Conservation (phyloP, 2,329 filamentous ascomycete species). For the Juglanconis juglandina region DNA sequence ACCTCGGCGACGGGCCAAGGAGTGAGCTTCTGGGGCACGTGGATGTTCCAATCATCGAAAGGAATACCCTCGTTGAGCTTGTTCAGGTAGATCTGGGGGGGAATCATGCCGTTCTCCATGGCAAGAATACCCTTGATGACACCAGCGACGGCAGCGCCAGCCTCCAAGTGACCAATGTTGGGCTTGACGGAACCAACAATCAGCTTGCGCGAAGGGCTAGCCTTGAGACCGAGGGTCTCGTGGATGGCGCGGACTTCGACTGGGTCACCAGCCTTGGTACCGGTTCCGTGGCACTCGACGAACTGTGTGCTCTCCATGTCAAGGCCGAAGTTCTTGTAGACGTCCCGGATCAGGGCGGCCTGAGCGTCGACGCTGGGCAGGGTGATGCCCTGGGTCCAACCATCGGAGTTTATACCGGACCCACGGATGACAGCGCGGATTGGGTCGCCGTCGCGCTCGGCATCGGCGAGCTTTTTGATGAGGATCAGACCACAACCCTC, state of each 20-base stretch:
- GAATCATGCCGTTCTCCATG: conserved; percentile 37
- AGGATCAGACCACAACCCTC: conserved; percentile 56
- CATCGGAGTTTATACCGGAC: conserved; percentile 53
- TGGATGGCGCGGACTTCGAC: conserved; percentile 31
- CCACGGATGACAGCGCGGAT: conserved; percentile 50
- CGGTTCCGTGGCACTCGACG: conserved; percentile 34
- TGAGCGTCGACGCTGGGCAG: conserved; percentile 29
- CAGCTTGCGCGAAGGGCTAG: conserved; percentile 5
- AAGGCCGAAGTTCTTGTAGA: conserved; percentile 24
- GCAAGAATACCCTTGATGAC: conserved; percentile 44
- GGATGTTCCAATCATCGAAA: conserved; percentile 12
- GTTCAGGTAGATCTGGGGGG: conserved; percentile 36
- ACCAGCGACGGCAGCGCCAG: conserved; percentile 38
- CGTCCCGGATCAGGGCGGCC: conserved; percentile 29
- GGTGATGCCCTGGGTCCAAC: conserved; percentile 42
- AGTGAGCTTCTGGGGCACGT: conserved; percentile 10
- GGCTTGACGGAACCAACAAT: conserved; percentile 33
- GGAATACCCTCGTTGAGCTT: conserved; percentile 14
- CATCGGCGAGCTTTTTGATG: conserved; percentile 54
- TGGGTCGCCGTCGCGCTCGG: conserved; percentile 53
- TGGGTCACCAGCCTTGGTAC: conserved; percentile 34
- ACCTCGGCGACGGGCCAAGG: conserved; percentile 11
- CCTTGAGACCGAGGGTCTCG: conserved; percentile 8
- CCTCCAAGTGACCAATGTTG: conserved; percentile 43
- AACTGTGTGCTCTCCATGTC: conserved; percentile 20